phyloP scores from a whole-genome alignment of 2,329 filamentous ascomycete species.

The Magnaporthiopsis rhizophila region DNA sequence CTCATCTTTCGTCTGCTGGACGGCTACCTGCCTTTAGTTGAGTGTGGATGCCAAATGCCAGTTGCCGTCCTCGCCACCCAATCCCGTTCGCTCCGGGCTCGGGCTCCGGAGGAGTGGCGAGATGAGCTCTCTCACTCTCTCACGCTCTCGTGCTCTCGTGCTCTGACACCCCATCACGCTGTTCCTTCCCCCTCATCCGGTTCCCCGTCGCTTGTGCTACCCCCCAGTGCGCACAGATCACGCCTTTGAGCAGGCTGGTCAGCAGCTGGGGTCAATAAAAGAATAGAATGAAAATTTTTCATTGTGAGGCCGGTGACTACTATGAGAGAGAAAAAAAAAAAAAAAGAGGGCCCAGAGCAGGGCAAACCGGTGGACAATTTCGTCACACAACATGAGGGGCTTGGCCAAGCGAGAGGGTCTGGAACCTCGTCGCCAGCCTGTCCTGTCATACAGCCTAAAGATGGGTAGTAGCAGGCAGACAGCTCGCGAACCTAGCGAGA shows the following conservation, averaged over 20 bases:
- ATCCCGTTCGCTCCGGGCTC: not conserved
- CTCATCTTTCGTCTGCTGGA: not conserved
- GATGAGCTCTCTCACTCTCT: not conserved
- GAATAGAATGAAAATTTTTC: not conserved
- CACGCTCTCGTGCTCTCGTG: not conserved
- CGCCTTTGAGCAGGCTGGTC: not conserved
- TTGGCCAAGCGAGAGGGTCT: not conserved
- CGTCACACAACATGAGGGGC: not conserved
- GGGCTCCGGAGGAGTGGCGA: not conserved
- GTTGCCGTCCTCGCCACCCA: not conserved
- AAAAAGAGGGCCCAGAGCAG: not conserved
- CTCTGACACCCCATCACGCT: not conserved
- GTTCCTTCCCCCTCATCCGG: not conserved
- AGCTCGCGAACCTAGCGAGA: too few relatives aligned
- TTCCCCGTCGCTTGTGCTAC: not conserved
- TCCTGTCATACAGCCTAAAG: not conserved
- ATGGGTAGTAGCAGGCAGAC: not conserved
- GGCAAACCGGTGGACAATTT: too few relatives aligned
- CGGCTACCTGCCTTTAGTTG: not conserved
- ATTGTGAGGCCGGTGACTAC: too few relatives aligned
- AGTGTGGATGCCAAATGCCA: not conserved
- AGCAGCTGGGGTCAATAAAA: not conserved
- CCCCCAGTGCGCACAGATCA: not conserved
- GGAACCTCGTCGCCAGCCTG: not conserved
- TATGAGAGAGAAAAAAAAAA: too few relatives aligned